These are phyloP conservation scores for Aplosporella prunicola DNA, from an alignment of 2,329 filamentous ascomycete species.

Conservation along the genomic window DNA sequence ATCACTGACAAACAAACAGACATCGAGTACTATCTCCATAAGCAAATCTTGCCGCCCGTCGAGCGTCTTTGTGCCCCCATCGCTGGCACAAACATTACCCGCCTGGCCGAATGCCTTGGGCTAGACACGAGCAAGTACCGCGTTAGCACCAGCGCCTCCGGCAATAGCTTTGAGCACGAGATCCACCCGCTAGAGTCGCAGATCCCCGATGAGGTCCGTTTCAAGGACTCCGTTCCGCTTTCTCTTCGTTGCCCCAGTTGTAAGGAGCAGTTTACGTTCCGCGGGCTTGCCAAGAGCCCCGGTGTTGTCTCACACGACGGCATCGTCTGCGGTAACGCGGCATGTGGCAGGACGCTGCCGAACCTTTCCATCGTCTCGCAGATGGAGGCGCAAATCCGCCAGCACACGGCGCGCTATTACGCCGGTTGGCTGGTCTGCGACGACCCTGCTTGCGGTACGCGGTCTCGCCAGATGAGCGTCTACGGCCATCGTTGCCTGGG, in stretches of 20 bases:
- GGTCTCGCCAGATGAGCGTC: slow-evolving; percentile 85
- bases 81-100: slow-evolving; percentile 77
- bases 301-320: slow-evolving; percentile 61
- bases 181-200: slow-evolving; percentile 91
- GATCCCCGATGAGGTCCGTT: slow-evolving; percentile 83
- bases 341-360: slow-evolving; percentile 56
- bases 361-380: slow-evolving; percentile 75
- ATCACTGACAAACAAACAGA: slow-evolving; percentile 39
- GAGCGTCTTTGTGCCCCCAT: slow-evolving; percentile 97
- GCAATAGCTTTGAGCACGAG: slow-evolving; percentile 42
- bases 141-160: slow-evolving; percentile 50
- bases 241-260: slow-evolving; percentile 73
- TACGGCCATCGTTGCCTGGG: slow-evolving; percentile 87
- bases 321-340: slow-evolving; percentile 55
- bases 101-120: slow-evolving; percentile 86
- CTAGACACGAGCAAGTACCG: slow-evolving; percentile 84
- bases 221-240: slow-evolving; percentile 69
- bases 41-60: slow-evolving; percentile 96
- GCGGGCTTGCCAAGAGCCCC: slow-evolving; percentile 54
- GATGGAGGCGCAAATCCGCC: slow-evolving; percentile 73
- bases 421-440: slow-evolving; percentile 87
- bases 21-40: slow-evolving; percentile 95
- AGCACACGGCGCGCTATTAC: slow-evolving; percentile 76
- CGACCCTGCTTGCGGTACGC: slow-evolving; percentile 74
- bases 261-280: slow-evolving; percentile 61